Evolutionary conservation across 108 stramenopile genomes (phyloP), one percentile per base, ranked within the genome.

Genomic region (Nitzschia putrida): DNA sequence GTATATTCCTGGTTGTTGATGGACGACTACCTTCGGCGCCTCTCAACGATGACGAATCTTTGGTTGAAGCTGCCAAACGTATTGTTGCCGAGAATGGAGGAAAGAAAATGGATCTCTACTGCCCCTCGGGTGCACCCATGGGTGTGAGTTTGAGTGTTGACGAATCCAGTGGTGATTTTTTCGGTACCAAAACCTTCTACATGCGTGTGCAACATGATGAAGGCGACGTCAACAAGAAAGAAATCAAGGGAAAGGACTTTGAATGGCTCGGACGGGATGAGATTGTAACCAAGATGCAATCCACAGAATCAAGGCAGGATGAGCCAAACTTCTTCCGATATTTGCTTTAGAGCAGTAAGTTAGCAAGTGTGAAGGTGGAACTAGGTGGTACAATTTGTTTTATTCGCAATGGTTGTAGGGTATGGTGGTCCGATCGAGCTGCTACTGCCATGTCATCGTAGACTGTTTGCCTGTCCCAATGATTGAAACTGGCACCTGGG

Each of bases 181-280:
- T 71, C 64, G 93, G 93, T 8, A 87, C 82, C 67, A 94, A 91
- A 72, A 89, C 85, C 12, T 92, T 92, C 49, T 90, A 82, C 59
- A 78, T 90, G 76, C 78, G 78, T 41, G 78, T 91, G 24, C 88
- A 91, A 66, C 77, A 81, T 50, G 87, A 86, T 57, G 77, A 78
- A 12, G 90, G 90, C 2, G 80, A 72, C 57, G 69, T 84, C 12
- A 57, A 76, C 34, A 53, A 71, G 34, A 41, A 51, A 7, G 41
- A 78, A 43, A 61, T 72, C 29, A 72, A 65, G 21, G 66, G 55
- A n/a, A 54, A 80, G 21, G 86, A 89, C 68, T 88, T 81, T 77
- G 93, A 77, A 41, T 94, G 93, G 93, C 60, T 94, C 54, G 83
- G 77, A 39, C 74, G 79, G 49, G 68, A 76, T n/a, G 93, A 94